Conservation (phyloP, 495 filamentous ascomycete species). For the Trichoderma orchidacearum region DNA sequence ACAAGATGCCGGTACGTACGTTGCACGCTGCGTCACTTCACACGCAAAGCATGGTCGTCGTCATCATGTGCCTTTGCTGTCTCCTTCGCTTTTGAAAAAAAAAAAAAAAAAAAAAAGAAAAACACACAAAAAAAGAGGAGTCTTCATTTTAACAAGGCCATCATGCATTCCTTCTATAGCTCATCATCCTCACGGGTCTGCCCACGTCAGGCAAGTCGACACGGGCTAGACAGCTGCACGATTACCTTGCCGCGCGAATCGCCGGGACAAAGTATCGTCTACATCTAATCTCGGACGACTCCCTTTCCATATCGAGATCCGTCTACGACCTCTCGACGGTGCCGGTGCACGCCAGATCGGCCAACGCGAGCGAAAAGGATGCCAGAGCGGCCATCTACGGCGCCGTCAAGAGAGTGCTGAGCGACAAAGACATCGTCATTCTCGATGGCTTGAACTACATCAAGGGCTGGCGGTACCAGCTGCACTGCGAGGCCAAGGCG, state of each 20-base stretch:
- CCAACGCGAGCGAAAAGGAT: slow-evolving; percentile 68
- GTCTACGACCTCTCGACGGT: slow-evolving; percentile 45
- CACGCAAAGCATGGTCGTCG: background rate
- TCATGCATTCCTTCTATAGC: slow-evolving; percentile 30
- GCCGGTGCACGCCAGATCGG: slow-evolving; percentile 35
- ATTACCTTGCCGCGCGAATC: slow-evolving; percentile 47
- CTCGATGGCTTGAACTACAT: slow-evolving; percentile 92
- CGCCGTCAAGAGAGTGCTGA: slow-evolving; percentile 71
- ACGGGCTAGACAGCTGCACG: slow-evolving; percentile 65
- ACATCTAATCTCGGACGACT: slow-evolving; percentile 54
- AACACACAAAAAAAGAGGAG: background rate
- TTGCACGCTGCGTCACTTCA: background rate
- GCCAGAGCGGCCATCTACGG: slow-evolving; percentile 76
- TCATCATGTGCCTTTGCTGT: too few relatives aligned
- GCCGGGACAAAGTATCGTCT: slow-evolving; percentile 35
- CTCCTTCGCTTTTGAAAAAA: too few relatives aligned
- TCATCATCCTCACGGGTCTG: slow-evolving; percentile 86
- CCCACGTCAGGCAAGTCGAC: slow-evolving; percentile 88
- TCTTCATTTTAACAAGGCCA: background rate
- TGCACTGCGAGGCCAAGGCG: slow-evolving; percentile 90
- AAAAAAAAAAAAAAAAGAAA: too few relatives aligned
- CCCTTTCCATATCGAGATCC: slow-evolving; percentile 44
- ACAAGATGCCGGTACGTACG: slow-evolving; percentile 1
- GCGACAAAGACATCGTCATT: slow-evolving; percentile 71
- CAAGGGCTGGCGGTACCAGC: slow-evolving; percentile 93